phyloP scores from a whole-genome alignment of 2,329 filamentous ascomycete genomes.

The Magnaporthales sp. region DNA sequence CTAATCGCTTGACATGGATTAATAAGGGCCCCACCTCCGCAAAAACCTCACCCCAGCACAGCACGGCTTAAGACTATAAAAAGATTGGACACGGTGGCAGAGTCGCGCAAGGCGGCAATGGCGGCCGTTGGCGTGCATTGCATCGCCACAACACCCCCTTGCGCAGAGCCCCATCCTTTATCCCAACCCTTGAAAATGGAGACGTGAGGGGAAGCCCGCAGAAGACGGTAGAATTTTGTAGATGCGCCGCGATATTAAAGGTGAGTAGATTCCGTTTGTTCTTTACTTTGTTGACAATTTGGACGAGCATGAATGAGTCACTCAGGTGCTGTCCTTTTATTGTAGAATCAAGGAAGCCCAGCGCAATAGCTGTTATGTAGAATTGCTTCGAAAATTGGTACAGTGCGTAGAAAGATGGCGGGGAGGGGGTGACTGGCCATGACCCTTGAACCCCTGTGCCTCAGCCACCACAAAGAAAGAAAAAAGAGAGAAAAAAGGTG shows the following conservation, averaged over 20 bases:
- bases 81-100: slow-evolving; percentile 19
- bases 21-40: not conserved
- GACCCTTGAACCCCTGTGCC: not conserved
- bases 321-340: not conserved
- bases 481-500: not conserved
- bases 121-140: not conserved
- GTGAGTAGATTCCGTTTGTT: not conserved
- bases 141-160: not conserved
- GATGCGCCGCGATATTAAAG: not conserved
- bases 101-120: slow-evolving; percentile 5
- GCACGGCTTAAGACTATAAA: not conserved
- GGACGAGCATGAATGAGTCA: not conserved
- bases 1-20: not conserved
- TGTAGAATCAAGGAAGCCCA: not conserved
- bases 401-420: no score
- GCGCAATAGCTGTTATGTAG: no score
- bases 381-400: no score
- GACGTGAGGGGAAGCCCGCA: not conserved
- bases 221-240: slow-evolving; percentile 2
- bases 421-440: not conserved
- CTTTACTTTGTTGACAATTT: not conserved
- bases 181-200: not conserved
- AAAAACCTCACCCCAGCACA: not conserved
- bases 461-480: not conserved
- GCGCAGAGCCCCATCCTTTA: not conserved